Conservation (phyloP, 164 flowering plant species). For the Euptelea pleiosperma region DNA sequence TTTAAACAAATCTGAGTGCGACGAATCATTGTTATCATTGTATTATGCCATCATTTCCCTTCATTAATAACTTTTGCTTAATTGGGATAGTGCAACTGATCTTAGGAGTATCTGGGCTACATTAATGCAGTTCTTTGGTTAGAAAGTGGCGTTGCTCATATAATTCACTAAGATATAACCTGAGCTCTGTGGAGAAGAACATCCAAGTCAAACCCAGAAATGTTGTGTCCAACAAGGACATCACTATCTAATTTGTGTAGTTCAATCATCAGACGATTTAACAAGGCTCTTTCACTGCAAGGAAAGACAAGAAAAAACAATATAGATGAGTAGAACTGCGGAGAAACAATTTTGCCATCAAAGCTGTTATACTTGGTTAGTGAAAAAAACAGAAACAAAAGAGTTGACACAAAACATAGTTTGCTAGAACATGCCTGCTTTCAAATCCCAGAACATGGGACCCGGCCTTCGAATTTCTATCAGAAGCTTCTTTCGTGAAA, state of each 20-base stretch:
- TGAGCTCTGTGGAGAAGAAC: conserved; percentile 90
- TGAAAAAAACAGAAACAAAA: background rate
- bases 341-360: background rate
- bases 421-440: conserved; percentile 51
- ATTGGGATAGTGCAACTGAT: background rate
- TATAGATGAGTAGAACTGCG: background rate
- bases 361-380: background rate
- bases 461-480: conserved; percentile 67
- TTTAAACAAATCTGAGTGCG: background rate
- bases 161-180: conserved; percentile 34
- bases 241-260: conserved; percentile 83
- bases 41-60: background rate
- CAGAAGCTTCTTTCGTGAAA: conserved; percentile 61
- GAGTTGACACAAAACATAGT: background rate
- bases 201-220: conserved; percentile 97
- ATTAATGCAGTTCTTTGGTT: background rate
- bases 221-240: conserved; percentile 94
- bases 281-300: conserved; percentile 92
- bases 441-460: conserved; percentile 53
- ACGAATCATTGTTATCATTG: background rate
- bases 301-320: conserved; percentile 2
- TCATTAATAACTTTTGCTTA: background rate
- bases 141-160: background rate
- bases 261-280: conserved; percentile 77
- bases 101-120: background rate